Evolutionary conservation across 208 protist genomes (phyloP), one percentile per base, ranked within the genome.

Genomic region (Crithidia fasciculata): DNA sequence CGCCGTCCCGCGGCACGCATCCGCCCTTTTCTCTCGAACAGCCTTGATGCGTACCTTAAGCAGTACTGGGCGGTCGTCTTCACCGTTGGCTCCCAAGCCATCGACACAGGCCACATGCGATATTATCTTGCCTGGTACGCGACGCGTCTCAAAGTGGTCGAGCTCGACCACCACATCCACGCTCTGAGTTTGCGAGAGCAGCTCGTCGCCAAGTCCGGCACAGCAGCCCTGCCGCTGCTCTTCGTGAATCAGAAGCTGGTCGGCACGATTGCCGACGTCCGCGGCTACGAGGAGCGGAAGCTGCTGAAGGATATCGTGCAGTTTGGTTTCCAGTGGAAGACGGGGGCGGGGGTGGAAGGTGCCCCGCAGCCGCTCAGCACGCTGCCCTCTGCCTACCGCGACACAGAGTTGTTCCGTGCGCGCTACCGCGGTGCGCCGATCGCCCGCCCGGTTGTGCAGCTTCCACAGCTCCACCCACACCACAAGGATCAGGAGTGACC

Each of bases 291-390:
- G 78, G 65, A 85, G 65, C 69, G 79, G 37, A 80, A 81, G 18
- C 75, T 92, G 70, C 75, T 97, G 69, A 97, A 97, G 71, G 92
- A 97, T 60, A 78, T 93, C 18, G 74, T 95, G 50, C 92, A 97
- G 75, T 97, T 97, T 78, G 92, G 92, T 8, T 97, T 97, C 66
- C 69, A 95, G 78, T 97, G 92, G 92, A 89, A 89, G 60, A 89
- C 83, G 0, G 92, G 86, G 1, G 65, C 57, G 9, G 64, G 58
- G 8, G 50, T 73, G 8, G 72, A 67, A 6, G 75, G 84, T 13
- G 76, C 66, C 13, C 76, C 81, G 49, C 85, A 88, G 69, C 72
- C 55, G 61, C 76, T 93, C 39, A 72, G 89, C 61, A 80, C 80
- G 37, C 74, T 97, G 49, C 92, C 92, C 18, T 78, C 88, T 0